Conservation (phyloP, 352 stramenopile species). For the Stramenopiles sp. region DNA sequence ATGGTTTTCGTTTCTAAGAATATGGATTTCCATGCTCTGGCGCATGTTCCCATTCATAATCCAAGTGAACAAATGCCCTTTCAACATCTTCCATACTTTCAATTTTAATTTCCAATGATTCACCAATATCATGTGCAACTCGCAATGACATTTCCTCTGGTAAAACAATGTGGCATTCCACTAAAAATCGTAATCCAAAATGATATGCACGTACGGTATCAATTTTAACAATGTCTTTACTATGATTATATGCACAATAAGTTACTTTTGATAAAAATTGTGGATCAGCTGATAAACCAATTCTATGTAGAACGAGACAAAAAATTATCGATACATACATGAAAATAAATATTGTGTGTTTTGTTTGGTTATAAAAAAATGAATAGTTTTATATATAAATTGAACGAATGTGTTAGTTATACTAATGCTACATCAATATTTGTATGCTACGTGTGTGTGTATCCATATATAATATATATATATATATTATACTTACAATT, state of each 20-base stretch:
- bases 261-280: slow-evolving; percentile 79
- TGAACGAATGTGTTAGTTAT: not conserved
- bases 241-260: slow-evolving; percentile 54
- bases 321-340: too few species aligned
- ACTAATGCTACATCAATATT: not conserved
- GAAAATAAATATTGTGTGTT: slow-evolving; percentile 29
- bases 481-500: slow-evolving; percentile 55
- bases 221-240: slow-evolving; percentile 59
- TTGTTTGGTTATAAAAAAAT: not conserved
- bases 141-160: slow-evolving; percentile 66
- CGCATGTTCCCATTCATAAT: too few species aligned
- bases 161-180: slow-evolving; percentile 77
- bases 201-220: slow-evolving; percentile 83
- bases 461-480: too few species aligned
- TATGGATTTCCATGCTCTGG: too few species aligned
- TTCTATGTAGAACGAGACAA: too few species aligned
- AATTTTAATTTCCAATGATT: slow-evolving; percentile 85
- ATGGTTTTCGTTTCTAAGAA: too few species aligned
- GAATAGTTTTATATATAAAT: not conserved
- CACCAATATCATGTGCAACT: slow-evolving; percentile 82
- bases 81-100: slow-evolving; percentile 83
- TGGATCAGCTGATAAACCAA: slow-evolving; percentile 52
- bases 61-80: slow-evolving; percentile 89
- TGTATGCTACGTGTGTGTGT: not conserved
- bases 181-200: slow-evolving; percentile 87